Evolutionary conservation across 2,329 filamentous ascomycete genomes (phyloP).

Genomic region (Cladobotryum protrusum): DNA sequence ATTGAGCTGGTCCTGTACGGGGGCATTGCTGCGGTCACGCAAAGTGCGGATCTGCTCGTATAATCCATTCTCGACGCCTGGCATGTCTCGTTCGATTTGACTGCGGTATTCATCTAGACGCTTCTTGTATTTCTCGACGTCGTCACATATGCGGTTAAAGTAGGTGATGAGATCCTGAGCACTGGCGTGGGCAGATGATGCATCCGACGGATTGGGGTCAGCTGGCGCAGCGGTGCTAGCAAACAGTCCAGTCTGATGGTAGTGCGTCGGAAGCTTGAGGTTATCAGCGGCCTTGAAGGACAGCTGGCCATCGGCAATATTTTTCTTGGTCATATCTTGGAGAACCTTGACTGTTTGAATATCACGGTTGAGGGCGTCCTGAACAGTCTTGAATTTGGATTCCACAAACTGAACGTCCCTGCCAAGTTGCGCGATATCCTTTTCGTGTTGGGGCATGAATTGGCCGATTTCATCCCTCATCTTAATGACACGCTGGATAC

Average conservation of each 20-base stretch:
- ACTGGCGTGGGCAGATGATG: conserved; percentile 30
- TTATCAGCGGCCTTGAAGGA: conserved; percentile 70
- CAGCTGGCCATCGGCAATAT: conserved; percentile 63
- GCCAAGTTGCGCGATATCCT: conserved; percentile 41
- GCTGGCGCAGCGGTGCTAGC: conserved; percentile 26
- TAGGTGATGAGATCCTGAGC: conserved; percentile 40
- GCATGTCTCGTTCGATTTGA: conserved; percentile 43
- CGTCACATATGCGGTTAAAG: conserved; percentile 39
- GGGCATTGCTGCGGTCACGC: conserved; percentile 26
- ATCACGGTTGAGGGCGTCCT: conserved; percentile 47
- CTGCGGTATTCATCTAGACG: conserved; percentile 39
- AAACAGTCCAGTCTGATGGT: conserved; percentile 43
- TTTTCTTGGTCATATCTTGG: conserved; percentile 51
- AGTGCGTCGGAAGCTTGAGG: conserved; percentile 59
- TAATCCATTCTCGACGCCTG: conserved; percentile 40
- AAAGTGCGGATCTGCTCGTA: conserved; percentile 37
- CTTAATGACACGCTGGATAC: conserved; percentile 73
- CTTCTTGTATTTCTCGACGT: conserved; percentile 37
- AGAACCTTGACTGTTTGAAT: conserved; percentile 59
- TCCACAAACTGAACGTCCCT: conserved; percentile 44
- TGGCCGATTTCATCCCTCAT: conserved; percentile 71
- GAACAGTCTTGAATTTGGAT: conserved; percentile 40
- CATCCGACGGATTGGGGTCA: conserved; percentile 25
- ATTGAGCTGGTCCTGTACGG: conserved; percentile 33
- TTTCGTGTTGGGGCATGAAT: conserved; percentile 53